Conservation (phyloP, 352 stramenopile genomes). For the Nothophytophthora sp. region DNA sequence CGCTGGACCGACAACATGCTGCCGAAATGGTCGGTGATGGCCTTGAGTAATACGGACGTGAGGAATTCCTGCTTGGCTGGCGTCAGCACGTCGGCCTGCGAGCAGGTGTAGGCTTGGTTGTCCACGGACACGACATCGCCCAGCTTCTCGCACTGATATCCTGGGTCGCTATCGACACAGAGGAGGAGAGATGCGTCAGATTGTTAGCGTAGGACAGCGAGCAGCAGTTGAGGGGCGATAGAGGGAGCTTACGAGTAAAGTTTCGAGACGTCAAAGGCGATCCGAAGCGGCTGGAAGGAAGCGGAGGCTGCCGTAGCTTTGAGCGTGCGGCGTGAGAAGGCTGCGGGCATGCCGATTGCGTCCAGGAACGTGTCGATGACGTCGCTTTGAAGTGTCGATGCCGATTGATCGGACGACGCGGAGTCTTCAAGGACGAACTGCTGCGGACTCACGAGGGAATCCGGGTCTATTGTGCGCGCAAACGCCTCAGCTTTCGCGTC, state of each 20-base stretch:
- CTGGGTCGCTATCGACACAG: constrained; percentile 68
- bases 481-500: constrained; percentile 65
- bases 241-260: constrained; percentile 42
- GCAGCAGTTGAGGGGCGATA: too few relatives aligned
- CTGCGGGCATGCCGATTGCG: constrained; percentile 29
- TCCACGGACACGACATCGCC: constrained; percentile 57
- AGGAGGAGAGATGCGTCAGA: too few relatives aligned
- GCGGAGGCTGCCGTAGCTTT: constrained; percentile 14
- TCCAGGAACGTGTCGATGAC: constrained; percentile 47
- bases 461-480: constrained; percentile 36
- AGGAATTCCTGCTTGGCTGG: constrained; percentile 72
- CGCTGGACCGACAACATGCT: constrained; percentile 64
- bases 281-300: constrained; percentile 71
- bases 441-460: constrained; percentile 38
- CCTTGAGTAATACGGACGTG: constrained; percentile 61
- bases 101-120: constrained; percentile 49
- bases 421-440: constrained; percentile 16
- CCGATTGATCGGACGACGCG: constrained; percentile 4
- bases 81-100: constrained; percentile 57
- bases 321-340: constrained; percentile 30
- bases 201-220: background rate
- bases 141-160: constrained; percentile 54
- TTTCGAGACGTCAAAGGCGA: constrained; percentile 78
- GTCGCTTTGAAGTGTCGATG: constrained; percentile 14
- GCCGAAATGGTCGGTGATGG: constrained; percentile 62